Evolutionary conservation across 2,329 filamentous ascomycete genomes (phyloP).

Genomic region (Pseudopithomyces chartarum): DNA sequence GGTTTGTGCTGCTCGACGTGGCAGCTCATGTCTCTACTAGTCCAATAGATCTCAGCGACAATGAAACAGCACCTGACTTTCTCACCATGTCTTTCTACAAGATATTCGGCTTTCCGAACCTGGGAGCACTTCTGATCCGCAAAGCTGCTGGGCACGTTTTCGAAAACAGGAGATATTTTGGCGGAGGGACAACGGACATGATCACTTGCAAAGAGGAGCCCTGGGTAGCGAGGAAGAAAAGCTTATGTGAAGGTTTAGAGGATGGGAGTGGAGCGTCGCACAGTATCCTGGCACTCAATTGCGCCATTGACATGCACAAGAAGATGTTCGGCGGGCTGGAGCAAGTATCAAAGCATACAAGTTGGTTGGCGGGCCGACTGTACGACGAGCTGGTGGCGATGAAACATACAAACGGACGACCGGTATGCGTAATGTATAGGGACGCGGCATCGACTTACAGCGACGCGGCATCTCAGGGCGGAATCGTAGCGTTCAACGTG

Average conservation of each 20-base stretch:
- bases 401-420: slow-evolving; percentile 58
- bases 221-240: slow-evolving; percentile 60
- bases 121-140: slow-evolving; percentile 82
- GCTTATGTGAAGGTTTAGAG: slow-evolving; percentile 66
- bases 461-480: slow-evolving; percentile 60
- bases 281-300: slow-evolving; percentile 65
- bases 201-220: slow-evolving; percentile 57
- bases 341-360: slow-evolving; percentile 63
- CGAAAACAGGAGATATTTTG: slow-evolving; percentile 65
- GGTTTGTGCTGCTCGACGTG: slow-evolving; percentile 73
- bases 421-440: slow-evolving; percentile 61
- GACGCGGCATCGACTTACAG: slow-evolving; percentile 56
- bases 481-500: slow-evolving; percentile 69
- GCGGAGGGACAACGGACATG: slow-evolving; percentile 67
- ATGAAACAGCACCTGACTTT: slow-evolving; percentile 75
- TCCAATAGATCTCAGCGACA: slow-evolving; percentile 61
- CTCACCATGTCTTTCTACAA: slow-evolving; percentile 89
- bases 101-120: slow-evolving; percentile 91
- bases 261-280: slow-evolving; percentile 71
- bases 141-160: slow-evolving; percentile 66
- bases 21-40: slow-evolving; percentile 69
- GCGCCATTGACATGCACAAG: slow-evolving; percentile 63
- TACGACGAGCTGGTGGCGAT: slow-evolving; percentile 56
- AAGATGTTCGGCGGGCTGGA: slow-evolving; percentile 63
- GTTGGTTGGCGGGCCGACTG: slow-evolving; percentile 57